A percentile compares a stretch with the other conserved stretches of the same genome.
These are phyloP conservation scores for Rhizopogon roseolus DNA, from an alignment of 768 basidiomycete species.

Conservation along the genomic window DNA sequence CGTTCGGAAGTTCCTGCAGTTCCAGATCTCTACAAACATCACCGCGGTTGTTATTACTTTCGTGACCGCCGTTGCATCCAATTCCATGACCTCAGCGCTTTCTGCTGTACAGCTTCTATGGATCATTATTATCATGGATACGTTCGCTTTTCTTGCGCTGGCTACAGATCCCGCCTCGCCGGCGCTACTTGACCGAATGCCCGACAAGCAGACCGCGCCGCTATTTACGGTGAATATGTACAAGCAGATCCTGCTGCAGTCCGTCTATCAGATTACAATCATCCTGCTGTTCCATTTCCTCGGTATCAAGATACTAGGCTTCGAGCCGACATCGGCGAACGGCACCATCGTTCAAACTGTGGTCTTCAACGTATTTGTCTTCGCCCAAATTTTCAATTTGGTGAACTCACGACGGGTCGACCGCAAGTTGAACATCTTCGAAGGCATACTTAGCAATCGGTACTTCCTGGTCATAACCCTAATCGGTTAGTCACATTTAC, in stretches of 20 bases:
- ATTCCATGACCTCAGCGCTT: no score
- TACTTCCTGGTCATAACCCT: constrained; percentile 86
- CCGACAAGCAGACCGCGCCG: constrained; percentile 80
- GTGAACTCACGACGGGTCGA: constrained; percentile 89
- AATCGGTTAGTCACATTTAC: constrained; percentile 53
- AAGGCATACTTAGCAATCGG: constrained; percentile 70
- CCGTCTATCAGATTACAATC: constrained; percentile 77
- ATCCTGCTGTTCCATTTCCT: constrained; percentile 87
- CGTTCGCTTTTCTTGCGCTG: no score
- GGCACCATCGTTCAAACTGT: constrained; percentile 66
- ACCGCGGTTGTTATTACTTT: no score
- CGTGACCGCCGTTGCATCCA: no score
- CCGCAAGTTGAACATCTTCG: constrained; percentile 82
- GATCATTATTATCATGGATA: no score
- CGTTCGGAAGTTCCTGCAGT: no score
- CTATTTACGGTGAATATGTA: constrained; percentile 95
- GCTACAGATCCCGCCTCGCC: no score
- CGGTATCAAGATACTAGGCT: constrained; percentile 66
- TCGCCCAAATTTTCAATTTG: constrained; percentile 97
- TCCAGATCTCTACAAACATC: no score
- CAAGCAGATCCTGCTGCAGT: constrained; percentile 92
- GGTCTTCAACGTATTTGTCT: constrained; percentile 98
- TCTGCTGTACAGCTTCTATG: no score
- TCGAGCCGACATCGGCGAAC: constrained; percentile 29
- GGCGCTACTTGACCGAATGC: no score